Percentiles rank a stretch among this genome's conserved stretches.
phyloP scores from a whole-genome alignment of 805 yeast genomes.

The Ogataea methylovora region DNA sequence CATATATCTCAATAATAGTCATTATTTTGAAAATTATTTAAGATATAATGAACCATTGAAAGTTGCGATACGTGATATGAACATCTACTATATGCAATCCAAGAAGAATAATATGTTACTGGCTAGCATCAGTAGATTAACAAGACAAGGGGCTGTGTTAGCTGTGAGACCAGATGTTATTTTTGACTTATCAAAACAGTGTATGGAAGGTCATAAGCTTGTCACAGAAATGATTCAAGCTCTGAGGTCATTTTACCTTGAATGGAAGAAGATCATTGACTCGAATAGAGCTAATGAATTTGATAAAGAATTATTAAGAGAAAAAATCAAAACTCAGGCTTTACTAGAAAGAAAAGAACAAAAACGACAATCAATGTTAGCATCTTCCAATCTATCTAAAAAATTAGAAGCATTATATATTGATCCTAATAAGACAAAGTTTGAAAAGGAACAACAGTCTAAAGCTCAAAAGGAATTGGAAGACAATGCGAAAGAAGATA shows the following conservation, averaged over 20 bases:
- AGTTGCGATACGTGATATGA: constrained; percentile 14
- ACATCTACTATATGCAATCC: constrained; percentile 26
- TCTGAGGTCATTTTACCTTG: constrained; percentile 29
- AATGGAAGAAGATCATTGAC: constrained; percentile 28
- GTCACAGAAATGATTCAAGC: constrained; percentile 19
- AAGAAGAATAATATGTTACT: constrained; percentile 42
- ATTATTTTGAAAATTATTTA: constrained; percentile 33
- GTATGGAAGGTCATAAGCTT: constrained; percentile 31
- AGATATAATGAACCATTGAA: constrained; percentile 18
- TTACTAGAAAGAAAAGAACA: constrained; percentile 12
- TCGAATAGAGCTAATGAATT: constrained; percentile 33
- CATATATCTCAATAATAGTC: constrained; percentile 35
- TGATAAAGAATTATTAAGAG: constrained; percentile 26
- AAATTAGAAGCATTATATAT: constrained; percentile 17
- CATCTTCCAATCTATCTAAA: constrained; percentile 6
- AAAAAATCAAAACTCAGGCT: constrained; percentile 15
- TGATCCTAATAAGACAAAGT: constrained; percentile 17
- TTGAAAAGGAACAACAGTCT: constrained; percentile 18
- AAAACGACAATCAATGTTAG: constrained; percentile 5
- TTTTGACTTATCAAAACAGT: constrained; percentile 32
- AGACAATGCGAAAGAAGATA: constrained; percentile 18
- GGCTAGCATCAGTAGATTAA: constrained; percentile 38
- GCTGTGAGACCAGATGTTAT: constrained; percentile 29
- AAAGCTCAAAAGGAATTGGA: constrained; percentile 14
- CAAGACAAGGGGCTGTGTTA: constrained; percentile 31